Base-by-base conservation (phyloP, 108 stramenopile species). In the Nitzschia sp. region DNA sequence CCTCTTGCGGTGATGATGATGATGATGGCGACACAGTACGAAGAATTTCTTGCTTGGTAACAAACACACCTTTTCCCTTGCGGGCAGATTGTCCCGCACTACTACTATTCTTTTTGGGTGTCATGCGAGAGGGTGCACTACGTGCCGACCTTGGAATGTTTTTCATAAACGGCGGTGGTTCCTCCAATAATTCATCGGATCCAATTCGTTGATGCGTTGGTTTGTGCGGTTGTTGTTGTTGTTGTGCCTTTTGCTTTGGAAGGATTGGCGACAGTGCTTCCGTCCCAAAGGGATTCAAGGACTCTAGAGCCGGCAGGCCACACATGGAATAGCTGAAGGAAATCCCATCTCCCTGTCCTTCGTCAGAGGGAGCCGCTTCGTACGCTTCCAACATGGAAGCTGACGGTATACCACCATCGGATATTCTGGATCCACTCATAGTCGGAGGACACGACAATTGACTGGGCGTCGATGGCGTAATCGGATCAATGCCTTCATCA, bases 301-400 rank as follows among this genome's bases (percentile, higher is more conserved):
- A n/a, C n/a, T n/a, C n/a, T n/a, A n/a, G n/a, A n/a, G n/a, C n/a
- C n/a, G n/a, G n/a, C n/a, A n/a, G n/a, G n/a, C n/a, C n/a, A n/a
- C n/a, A n/a, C n/a, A n/a, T n/a, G n/a, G n/a, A n/a, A n/a, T n/a
- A n/a, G n/a, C n/a, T n/a, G n/a, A n/a, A n/a, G n/a, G n/a, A n/a
- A n/a, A n/a, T n/a, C n/a, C n/a, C n/a, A n/a, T n/a, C n/a, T n/a
- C n/a, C n/a, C n/a, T n/a, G n/a, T 5, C 30, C 56, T 28, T 57
- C 27, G 3, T 57, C 26, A 4, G 9, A 24, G 5, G 56, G 56
- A 31, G 31, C 31, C 8, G 56, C 56, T 21, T 57, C 56, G 31
- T 57, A 57, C 24, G 31, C 56, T 32, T 57, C 56, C 4, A 57
- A 57, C 5, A 31, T 3, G 31, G 56, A 57, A 29, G 29, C 30